Evolutionary conservation across 2,329 filamentous ascomycete species (phyloP).

Genomic region (Epichloe gansuensis): DNA sequence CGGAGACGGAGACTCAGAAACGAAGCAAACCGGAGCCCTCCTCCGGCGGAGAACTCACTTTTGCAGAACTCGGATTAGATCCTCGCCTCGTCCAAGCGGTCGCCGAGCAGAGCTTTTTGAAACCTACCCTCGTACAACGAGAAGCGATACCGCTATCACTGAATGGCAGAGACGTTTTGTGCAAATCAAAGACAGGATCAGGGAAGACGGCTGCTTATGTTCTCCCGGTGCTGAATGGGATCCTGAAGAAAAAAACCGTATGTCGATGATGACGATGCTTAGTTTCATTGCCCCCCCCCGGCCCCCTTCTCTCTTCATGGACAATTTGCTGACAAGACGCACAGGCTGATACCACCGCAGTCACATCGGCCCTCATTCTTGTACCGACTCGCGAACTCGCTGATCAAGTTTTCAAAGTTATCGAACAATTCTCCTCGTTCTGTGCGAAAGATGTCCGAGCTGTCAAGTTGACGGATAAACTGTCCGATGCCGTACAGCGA

Average conservation of each 20-base stretch:
- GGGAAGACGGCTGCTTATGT: slow-evolving; percentile 97
- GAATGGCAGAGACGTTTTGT: slow-evolving; percentile 78
- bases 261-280: slow-evolving; percentile 7
- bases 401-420: slow-evolving; percentile 72
- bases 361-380: slow-evolving; percentile 70
- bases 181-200: slow-evolving; percentile 86
- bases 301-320: background rate
- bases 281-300: background rate
- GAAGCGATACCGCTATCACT: slow-evolving; percentile 81
- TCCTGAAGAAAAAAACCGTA: slow-evolving; percentile 67
- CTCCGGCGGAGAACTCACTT: slow-evolving; percentile 39
- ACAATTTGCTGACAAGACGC: slow-evolving; percentile 5
- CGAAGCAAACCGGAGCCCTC: slow-evolving; percentile 17
- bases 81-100: slow-evolving; percentile 76
- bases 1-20: slow-evolving; percentile 11
- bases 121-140: slow-evolving; percentile 79
- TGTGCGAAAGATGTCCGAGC: slow-evolving; percentile 74
- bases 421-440: slow-evolving; percentile 66
- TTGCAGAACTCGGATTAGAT: slow-evolving; percentile 71
- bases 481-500: slow-evolving; percentile 78
- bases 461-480: slow-evolving; percentile 81
- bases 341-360: slow-evolving; percentile 37
- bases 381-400: slow-evolving; percentile 92
- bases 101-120: slow-evolving; percentile 69
- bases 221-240: slow-evolving; percentile 73